Percentiles rank a stretch among this genome's conserved stretches.
Evolutionary conservation across 2,329 filamentous ascomycete genomes (phyloP).

Genomic region (Fusarium concolor): DNA sequence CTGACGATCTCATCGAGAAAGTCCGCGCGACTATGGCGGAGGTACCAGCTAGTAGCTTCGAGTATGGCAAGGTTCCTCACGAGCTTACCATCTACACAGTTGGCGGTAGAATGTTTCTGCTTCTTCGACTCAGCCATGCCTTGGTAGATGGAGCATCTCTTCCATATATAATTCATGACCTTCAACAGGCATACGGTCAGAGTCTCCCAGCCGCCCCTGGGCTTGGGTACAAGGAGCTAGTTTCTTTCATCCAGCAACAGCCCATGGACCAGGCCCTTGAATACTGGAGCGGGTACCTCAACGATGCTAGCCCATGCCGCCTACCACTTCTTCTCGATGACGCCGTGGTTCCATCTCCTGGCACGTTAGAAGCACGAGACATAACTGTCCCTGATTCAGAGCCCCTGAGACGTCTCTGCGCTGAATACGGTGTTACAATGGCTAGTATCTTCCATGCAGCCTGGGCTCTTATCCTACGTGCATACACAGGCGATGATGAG

Average conservation of each 20-base stretch:
- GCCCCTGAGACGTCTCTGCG: not conserved
- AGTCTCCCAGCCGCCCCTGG: not conserved
- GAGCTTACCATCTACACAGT: not conserved
- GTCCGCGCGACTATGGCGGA: not conserved
- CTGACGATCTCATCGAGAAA: not conserved
- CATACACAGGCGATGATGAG: slow-evolving; percentile 1
- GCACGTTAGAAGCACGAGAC: not conserved
- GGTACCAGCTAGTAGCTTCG: not conserved
- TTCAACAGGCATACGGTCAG: not conserved
- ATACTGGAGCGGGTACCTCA: not conserved
- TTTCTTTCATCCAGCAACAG: not conserved
- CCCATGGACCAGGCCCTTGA: not conserved
- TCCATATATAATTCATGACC: not conserved
- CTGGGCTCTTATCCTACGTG: not conserved
- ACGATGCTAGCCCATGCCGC: not conserved
- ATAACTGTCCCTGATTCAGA: not conserved
- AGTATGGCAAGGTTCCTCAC: slow-evolving; percentile 5
- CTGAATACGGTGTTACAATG: not conserved
- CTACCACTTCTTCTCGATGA: not conserved
- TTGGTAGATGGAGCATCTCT: not conserved
- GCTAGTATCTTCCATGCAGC: slow-evolving; percentile 2
- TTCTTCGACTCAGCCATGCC: not conserved
- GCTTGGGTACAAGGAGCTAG: not conserved
- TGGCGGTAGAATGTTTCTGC: not conserved
- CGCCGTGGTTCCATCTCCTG: not conserved